Percentiles rank a stretch among this genome's conserved stretches.
Conservation (phyloP, 345 rosid species). For the Dovyalis caffra region DNA sequence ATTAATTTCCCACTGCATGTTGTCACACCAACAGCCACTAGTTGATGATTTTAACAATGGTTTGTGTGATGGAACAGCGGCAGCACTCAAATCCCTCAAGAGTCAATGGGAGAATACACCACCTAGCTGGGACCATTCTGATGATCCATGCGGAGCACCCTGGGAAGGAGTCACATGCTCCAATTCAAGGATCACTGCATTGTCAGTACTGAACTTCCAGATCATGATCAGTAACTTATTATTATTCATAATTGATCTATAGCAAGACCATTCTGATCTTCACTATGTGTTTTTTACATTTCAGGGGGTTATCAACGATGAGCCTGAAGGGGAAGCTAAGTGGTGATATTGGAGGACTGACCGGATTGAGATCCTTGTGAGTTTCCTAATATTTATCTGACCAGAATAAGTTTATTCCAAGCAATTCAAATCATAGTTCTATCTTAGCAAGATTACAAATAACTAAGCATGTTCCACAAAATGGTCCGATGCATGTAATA, state of each 20-base stretch:
- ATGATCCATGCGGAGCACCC: conserved; percentile 76
- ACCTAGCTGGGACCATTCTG: conserved; percentile 65
- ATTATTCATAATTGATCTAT: neutral
- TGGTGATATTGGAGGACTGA: conserved; percentile 87
- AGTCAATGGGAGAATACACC: conserved; percentile 74
- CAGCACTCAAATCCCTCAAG: conserved; percentile 74
- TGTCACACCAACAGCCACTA: neutral
- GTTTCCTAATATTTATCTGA: conserved; percentile 20
- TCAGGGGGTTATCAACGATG: conserved; percentile 85
- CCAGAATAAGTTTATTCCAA: neutral
- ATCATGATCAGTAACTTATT: neutral
- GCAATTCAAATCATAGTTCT: neutral
- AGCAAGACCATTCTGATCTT: neutral
- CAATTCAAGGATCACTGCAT: conserved; percentile 64
- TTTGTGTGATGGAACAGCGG: conserved; percentile 41
- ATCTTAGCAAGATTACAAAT: neutral
- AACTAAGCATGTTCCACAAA: neutral
- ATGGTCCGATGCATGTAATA: neutral
- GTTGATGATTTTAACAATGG: neutral
- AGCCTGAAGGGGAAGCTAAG: conserved; percentile 73
- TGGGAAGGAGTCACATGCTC: conserved; percentile 93
- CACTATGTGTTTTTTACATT: neutral
- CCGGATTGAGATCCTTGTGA: conserved; percentile 84
- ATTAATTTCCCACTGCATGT: neutral
- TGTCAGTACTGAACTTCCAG: conserved; percentile 46